phyloP scores from a whole-genome alignment of 1,284 basidiomycete genomes.

The Stygiomarasmius scandens region DNA sequence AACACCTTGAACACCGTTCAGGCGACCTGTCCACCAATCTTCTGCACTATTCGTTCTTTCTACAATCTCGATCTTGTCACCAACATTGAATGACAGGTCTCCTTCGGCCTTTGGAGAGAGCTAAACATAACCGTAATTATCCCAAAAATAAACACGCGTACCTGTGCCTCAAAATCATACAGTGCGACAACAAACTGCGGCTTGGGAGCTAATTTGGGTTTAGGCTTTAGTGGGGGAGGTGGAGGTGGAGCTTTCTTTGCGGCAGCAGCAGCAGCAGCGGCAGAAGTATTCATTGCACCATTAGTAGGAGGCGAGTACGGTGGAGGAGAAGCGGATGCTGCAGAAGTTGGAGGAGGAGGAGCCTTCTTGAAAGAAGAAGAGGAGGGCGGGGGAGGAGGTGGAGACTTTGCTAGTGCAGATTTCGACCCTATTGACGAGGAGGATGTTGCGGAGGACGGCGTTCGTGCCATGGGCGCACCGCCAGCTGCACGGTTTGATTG shows the following conservation, averaged over 20 bases:
- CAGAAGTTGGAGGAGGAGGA: constrained; percentile 35
- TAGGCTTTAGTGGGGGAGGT: constrained; percentile 87
- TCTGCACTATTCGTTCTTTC: constrained; percentile 84
- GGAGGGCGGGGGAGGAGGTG: constrained; percentile 41
- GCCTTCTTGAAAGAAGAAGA: constrained; percentile 49
- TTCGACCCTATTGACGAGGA: constrained; percentile 43
- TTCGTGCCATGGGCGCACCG: constrained; percentile 22
- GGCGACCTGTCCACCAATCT: constrained; percentile 97
- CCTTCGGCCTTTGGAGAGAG: constrained; percentile 74
- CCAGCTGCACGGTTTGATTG: constrained; percentile 51
- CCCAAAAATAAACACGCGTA: constrained; percentile 25
- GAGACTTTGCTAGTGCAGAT: constrained; percentile 25
- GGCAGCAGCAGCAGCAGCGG: constrained; percentile 41
- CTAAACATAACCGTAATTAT: constrained; percentile 2
- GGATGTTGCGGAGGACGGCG: constrained; percentile 48
- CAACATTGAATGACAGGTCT: constrained; percentile 88
- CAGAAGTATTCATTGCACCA: constrained; percentile 30
- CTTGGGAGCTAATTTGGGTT: constrained; percentile 64
- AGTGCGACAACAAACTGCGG: constrained; percentile 87
- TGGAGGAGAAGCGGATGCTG: constrained; percentile 44
- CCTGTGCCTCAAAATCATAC: constrained; percentile 93
- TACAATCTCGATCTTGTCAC: constrained; percentile 94
- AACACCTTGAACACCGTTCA: constrained; percentile 87
- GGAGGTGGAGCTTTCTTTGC: constrained; percentile 86
- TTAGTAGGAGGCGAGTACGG: constrained; percentile 54